Conservation (phyloP, 1,284 basidiomycete genomes). For the Leccinum insolens region DNA sequence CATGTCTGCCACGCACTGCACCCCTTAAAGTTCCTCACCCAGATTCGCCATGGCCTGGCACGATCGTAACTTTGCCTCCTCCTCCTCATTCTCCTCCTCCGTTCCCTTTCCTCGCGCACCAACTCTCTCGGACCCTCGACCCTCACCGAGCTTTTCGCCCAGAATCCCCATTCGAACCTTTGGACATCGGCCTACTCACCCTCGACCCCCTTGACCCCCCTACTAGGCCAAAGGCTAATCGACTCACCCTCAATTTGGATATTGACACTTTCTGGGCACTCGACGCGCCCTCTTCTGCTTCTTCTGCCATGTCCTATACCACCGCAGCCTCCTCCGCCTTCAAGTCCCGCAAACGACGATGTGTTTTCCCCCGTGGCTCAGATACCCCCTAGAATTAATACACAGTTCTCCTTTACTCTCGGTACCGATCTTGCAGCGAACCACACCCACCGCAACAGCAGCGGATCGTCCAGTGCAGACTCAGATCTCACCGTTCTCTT, state of each 20-base stretch:
- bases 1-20: slow-evolving; percentile 35
- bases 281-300: slow-evolving; percentile 23
- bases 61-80: not conserved
- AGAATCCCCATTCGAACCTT: slow-evolving; percentile 24
- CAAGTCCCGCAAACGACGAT: slow-evolving; percentile 22
- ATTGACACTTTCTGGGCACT: slow-evolving; percentile 20
- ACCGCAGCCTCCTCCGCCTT: slow-evolving; percentile 23
- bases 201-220: slow-evolving; percentile 3
- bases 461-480: slow-evolving; percentile 19
- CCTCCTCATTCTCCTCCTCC: slow-evolving; percentile 19
- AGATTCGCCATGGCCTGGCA: not conserved
- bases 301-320: slow-evolving; percentile 30
- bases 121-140: slow-evolving; percentile 13
- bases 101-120: slow-evolving; percentile 23
- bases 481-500: slow-evolving; percentile 29
- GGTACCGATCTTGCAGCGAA: slow-evolving; percentile 11
- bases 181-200: slow-evolving; percentile 21
- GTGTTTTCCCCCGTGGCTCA: slow-evolving; percentile 13
- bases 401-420: slow-evolving; percentile 16
- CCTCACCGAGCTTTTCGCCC: slow-evolving; percentile 10
- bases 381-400: slow-evolving; percentile 7
- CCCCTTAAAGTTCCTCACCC: slow-evolving; percentile 21
- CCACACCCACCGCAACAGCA: slow-evolving; percentile 4
- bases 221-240: slow-evolving; percentile 10
- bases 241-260: slow-evolving; percentile 30